A percentile compares a stretch with the other conserved stretches of the same genome.
phyloP scores from a whole-genome alignment of 805 yeast species.

The Candida morakotiae region DNA sequence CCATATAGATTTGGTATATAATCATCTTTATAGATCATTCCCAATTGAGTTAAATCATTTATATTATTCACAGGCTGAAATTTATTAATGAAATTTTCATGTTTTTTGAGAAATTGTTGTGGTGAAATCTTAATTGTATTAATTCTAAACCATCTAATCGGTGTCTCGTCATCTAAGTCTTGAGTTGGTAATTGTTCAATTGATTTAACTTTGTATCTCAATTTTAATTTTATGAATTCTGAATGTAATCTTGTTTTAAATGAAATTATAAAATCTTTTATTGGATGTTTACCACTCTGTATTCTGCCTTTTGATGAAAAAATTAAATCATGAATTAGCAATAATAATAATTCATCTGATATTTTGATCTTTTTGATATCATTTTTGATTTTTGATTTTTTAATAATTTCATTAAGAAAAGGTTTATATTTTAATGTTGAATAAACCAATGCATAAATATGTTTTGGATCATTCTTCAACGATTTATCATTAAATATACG shows the following conservation, averaged over 20 bases:
- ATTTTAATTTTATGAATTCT: constrained; percentile 72
- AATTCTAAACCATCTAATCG: constrained; percentile 75
- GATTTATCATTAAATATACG: constrained; percentile 34
- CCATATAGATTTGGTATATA: constrained; percentile 78
- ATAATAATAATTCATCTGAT: constrained; percentile 49
- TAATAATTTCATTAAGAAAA: constrained; percentile 58
- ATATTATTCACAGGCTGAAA: constrained; percentile 45
- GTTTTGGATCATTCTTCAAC: constrained; percentile 62
- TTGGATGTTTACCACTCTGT: constrained; percentile 83
- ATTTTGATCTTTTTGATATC: constrained; percentile 43
- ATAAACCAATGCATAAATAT: constrained; percentile 76
- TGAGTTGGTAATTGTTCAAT: constrained; percentile 43
- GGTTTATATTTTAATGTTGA: constrained; percentile 73
- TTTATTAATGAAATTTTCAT: constrained; percentile 29
- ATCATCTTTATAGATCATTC: constrained; percentile 67
- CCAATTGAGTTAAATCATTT: constrained; percentile 35
- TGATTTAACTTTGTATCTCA: constrained; percentile 62
- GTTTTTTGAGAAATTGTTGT: constrained; percentile 34
- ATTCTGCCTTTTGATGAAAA: constrained; percentile 75
- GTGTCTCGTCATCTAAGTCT: constrained; percentile 49
- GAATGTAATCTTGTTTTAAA: constrained; percentile 80
- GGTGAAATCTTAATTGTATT: constrained; percentile 55
- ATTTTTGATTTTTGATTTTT: constrained; percentile 61
- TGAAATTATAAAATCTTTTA: constrained; percentile 74
- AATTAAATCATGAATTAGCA: constrained; percentile 78